Evolutionary conservation across 2,329 filamentous ascomycete genomes (phyloP).

Genomic region (Xylaria sp.): DNA sequence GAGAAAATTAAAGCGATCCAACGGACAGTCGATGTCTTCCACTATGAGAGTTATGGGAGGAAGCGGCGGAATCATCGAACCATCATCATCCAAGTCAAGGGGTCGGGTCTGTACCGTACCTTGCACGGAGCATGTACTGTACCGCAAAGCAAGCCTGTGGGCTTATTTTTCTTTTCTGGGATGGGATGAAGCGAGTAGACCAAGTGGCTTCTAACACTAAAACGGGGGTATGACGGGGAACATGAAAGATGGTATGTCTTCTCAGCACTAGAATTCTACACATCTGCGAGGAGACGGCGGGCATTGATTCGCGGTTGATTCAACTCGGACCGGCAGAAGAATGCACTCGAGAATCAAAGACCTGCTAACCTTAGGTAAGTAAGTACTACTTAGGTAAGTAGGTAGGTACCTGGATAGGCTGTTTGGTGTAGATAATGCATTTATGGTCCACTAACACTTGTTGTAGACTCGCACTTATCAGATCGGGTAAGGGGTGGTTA

Average conservation of each 20-base stretch:
- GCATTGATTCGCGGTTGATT: constrained; percentile 13
- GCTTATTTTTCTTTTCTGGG: neutral
- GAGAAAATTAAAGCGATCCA: neutral
- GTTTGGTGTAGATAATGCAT: constrained; percentile 14
- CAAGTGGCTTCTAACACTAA: constrained; percentile 12
- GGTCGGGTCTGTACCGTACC: constrained; percentile 39
- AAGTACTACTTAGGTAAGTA: neutral
- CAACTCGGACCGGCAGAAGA: constrained; percentile 22
- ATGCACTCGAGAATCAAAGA: constrained; percentile 19
- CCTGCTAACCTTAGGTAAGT: neutral
- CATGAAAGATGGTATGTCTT: constrained; percentile 4
- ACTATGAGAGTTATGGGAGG: constrained; percentile 24
- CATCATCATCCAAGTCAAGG: constrained; percentile 37
- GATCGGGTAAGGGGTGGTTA: constrained; percentile 23
- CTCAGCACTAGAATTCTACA: constrained; percentile 12
- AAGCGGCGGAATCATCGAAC: constrained; percentile 38
- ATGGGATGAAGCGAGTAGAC: constrained; percentile 1
- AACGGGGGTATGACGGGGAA: constrained; percentile 5
- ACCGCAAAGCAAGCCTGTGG: neutral
- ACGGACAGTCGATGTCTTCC: neutral
- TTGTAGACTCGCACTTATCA: constrained; percentile 32
- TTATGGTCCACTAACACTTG: constrained; percentile 21
- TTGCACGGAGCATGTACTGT: constrained; percentile 28
- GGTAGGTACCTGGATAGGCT: neutral
- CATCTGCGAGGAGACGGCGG: constrained; percentile 14